Conservation (phyloP, 1,284 basidiomycete genomes). For the Schizophyllum amplum region DNA sequence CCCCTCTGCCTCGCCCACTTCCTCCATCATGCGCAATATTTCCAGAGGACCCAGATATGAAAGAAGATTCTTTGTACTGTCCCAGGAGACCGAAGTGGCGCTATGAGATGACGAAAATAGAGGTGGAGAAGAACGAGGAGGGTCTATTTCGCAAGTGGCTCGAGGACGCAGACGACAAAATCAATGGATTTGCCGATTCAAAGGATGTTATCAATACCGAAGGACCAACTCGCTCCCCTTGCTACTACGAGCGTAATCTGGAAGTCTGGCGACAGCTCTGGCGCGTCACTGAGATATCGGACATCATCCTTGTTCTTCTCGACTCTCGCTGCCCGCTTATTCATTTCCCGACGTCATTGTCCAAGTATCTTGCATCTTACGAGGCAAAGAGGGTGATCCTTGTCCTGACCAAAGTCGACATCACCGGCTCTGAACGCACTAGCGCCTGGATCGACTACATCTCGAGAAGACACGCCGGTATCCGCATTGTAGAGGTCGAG, state of each 20-base stretch:
- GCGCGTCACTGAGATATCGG: constrained; percentile 81
- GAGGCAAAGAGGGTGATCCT: constrained; percentile 55
- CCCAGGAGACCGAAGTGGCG: constrained; percentile 78
- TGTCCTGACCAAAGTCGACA: constrained; percentile 81
- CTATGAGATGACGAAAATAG: constrained; percentile 75
- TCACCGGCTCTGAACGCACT: constrained; percentile 50
- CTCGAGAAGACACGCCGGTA: constrained; percentile 40
- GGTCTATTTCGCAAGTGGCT: constrained; percentile 74
- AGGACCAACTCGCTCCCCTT: constrained; percentile 7
- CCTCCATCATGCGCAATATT: constrained; percentile 36
- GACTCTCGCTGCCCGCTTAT: constrained; percentile 80
- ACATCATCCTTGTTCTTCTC: constrained; percentile 78
- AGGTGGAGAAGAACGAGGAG: constrained; percentile 84
- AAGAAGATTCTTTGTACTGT: constrained; percentile 33
- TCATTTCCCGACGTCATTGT: constrained; percentile 56
- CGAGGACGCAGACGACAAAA: constrained; percentile 43
- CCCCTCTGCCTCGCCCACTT: constrained; percentile 56
- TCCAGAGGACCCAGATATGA: constrained; percentile 20
- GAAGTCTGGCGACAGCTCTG: constrained; percentile 92
- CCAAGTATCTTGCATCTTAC: constrained; percentile 32
- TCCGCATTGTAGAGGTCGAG: constrained; percentile 66
- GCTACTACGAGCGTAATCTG: constrained; percentile 79
- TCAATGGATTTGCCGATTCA: constrained; percentile 36
- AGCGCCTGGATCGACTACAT: constrained; percentile 67
- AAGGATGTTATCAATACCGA: constrained; percentile 14